These are phyloP conservation scores for Eucalyptus melliodora DNA, from an alignment of 345 rosid species.

Conservation along the genomic window DNA sequence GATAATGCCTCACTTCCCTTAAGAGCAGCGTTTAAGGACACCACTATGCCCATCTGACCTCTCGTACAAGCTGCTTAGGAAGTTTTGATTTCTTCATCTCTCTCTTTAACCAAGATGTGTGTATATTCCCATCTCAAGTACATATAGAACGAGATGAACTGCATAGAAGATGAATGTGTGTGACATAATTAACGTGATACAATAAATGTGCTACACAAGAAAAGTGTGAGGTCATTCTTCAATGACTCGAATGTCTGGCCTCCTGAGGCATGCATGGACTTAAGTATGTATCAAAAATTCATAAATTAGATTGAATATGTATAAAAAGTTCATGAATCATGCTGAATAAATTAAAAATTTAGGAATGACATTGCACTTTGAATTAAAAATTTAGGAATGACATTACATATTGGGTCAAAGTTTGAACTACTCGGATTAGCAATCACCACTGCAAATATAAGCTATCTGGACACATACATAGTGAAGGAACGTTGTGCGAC, in stretches of 20 bases:
- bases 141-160: too few relatives aligned
- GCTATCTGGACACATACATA: too few relatives aligned
- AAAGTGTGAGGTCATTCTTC: too few relatives aligned
- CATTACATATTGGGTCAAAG: too few relatives aligned
- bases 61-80: background rate
- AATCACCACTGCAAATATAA: too few relatives aligned
- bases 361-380: rapidly evolving
- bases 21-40: background rate
- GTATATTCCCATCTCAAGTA: background rate
- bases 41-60: background rate
- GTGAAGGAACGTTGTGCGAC: too few relatives aligned
- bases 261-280: rapidly evolving
- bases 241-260: too few relatives aligned
- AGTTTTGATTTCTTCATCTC: background rate
- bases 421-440: rapidly evolving
- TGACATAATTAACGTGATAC: rapidly evolving
- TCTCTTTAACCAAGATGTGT: background rate
- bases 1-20: background rate
- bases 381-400: rapidly evolving
- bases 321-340: rapidly evolving
- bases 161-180: too few relatives aligned
- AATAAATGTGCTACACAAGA: too few relatives aligned
- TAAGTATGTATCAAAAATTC: too few relatives aligned
- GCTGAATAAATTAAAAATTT: too few relatives aligned
- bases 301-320: rapidly evolving